Conservation (phyloP, 352 stramenopile genomes). For the Pythium myriotylum region DNA sequence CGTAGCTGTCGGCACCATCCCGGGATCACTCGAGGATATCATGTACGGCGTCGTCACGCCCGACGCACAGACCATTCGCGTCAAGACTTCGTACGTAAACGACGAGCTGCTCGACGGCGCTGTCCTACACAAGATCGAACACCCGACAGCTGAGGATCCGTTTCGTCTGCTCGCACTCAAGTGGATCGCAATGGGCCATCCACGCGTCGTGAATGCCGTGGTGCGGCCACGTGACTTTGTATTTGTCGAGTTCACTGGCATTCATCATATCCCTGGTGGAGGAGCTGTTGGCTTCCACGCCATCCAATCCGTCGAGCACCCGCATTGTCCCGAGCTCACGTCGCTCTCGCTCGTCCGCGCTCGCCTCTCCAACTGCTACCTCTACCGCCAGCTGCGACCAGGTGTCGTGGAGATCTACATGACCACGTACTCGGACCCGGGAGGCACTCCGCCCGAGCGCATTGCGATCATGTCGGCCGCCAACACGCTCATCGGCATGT, state of each 20-base stretch:
- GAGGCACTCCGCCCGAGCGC: constrained; percentile 20
- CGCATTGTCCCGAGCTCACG: no score
- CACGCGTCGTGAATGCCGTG: constrained; percentile 11
- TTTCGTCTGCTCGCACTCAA: constrained; percentile 28
- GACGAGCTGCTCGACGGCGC: constrained; percentile 14
- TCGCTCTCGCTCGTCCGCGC: constrained; percentile 10
- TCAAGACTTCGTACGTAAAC: no score
- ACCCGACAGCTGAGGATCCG: constrained; percentile 30
- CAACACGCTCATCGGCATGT: constrained; percentile 17
- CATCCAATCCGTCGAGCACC: constrained; percentile 44
- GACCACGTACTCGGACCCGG: constrained; percentile 26
- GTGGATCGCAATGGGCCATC: constrained; percentile 22
- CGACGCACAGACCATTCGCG: no score
- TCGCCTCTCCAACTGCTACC: constrained; percentile 18
- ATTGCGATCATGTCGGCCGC: constrained; percentile 29
- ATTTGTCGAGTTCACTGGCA: constrained; percentile 44
- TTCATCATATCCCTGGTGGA: constrained; percentile 34
- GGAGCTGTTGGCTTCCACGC: constrained; percentile 41
- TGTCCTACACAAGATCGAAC: constrained; percentile 46
- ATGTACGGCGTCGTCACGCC: no score
- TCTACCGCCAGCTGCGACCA: constrained; percentile 19
- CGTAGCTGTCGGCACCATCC: constrained; percentile 51
- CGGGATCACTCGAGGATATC: no score
- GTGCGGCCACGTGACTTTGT: constrained; percentile 43
- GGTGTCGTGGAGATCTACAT: constrained; percentile 34